Conservation (phyloP, 495 filamentous ascomycete genomes). For the Lasiosphaeriaceae sp. region DNA sequence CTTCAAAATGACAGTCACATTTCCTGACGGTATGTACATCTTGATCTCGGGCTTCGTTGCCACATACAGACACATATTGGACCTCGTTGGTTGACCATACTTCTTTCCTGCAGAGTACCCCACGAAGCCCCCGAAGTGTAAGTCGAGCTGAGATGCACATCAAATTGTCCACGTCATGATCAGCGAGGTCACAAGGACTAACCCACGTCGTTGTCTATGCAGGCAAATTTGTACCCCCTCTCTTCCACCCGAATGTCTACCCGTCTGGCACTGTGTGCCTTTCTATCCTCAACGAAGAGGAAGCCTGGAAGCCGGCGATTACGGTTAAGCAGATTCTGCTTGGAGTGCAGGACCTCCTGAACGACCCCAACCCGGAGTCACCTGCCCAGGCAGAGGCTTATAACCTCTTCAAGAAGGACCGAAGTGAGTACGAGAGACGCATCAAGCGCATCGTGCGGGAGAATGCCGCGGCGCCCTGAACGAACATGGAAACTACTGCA, state of each 20-base stretch:
- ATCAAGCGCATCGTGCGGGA: constrained; percentile 83
- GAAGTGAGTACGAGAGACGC: constrained; percentile 78
- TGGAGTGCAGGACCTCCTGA: constrained; percentile 89
- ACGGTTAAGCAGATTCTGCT: constrained; percentile 96
- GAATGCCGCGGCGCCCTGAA: constrained; percentile 63
- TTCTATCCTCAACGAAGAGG: constrained; percentile 96
- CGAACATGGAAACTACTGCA: background rate
- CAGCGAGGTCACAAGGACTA: constrained; percentile 19
- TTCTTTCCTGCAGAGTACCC: constrained; percentile 73
- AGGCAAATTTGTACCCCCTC: constrained; percentile 96
- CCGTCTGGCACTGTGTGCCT: constrained; percentile 97
- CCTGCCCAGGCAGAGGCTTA: constrained; percentile 97
- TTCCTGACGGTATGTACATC: constrained; percentile 79
- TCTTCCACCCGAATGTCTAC: constrained; percentile 99
- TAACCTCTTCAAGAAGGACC: constrained; percentile 92
- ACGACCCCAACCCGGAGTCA: constrained; percentile 96
- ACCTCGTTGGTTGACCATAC: constrained; percentile 13
- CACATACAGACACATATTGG: background rate
- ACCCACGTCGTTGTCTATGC: constrained; percentile 16
- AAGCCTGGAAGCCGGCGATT: constrained; percentile 97
- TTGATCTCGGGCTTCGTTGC: background rate
- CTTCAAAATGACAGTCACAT: constrained; percentile 88
- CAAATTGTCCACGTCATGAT: constrained; percentile 4
- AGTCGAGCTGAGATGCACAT: constrained; percentile 21
- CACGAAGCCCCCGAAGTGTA: constrained; percentile 98